Evolutionary conservation across 179 eudicot genomes (phyloP).

Genomic region (Beta macrorhiza): DNA sequence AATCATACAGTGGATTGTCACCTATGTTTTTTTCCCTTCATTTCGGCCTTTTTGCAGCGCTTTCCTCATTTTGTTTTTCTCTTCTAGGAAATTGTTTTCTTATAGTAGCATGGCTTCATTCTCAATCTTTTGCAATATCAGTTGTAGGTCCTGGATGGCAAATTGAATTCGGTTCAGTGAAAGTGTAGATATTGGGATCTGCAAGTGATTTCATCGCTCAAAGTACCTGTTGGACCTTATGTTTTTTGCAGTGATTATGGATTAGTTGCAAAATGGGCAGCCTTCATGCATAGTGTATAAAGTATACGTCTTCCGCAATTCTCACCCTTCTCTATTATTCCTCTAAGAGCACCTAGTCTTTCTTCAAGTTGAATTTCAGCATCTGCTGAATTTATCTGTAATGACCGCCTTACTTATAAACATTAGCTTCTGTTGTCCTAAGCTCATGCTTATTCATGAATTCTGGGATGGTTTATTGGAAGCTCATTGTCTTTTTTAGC

Average conservation of each 20-base stretch:
- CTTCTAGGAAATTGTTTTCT: background rate
- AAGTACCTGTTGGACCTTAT: background rate
- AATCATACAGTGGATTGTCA: background rate
- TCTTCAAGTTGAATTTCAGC: constrained; percentile 7
- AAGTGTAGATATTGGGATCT: constrained; percentile 23
- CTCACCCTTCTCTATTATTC: background rate
- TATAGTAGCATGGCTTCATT: background rate
- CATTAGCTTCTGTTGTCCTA: background rate
- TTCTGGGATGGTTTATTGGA: background rate
- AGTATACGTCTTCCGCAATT: constrained; percentile 1
- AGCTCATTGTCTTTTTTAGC: background rate
- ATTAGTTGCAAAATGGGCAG: constrained; percentile 6
- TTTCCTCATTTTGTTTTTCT: background rate
- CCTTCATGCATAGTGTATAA: constrained; percentile 9
- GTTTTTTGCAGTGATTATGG: background rate
- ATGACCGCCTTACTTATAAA: background rate
- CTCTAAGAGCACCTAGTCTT: background rate
- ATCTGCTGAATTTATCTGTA: background rate
- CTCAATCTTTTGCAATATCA: constrained; percentile 7
- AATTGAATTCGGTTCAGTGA: constrained; percentile 3
- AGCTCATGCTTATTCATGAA: background rate
- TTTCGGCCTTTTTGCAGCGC: background rate
- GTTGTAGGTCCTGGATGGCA: constrained; percentile 20
- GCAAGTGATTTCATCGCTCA: background rate
- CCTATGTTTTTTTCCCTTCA: background rate